Percentiles rank a stretch among this genome's conserved stretches.
These are phyloP conservation scores for Parachaetomium inaequale DNA, from an alignment of 495 filamentous ascomycete species.

Conservation along the genomic window DNA sequence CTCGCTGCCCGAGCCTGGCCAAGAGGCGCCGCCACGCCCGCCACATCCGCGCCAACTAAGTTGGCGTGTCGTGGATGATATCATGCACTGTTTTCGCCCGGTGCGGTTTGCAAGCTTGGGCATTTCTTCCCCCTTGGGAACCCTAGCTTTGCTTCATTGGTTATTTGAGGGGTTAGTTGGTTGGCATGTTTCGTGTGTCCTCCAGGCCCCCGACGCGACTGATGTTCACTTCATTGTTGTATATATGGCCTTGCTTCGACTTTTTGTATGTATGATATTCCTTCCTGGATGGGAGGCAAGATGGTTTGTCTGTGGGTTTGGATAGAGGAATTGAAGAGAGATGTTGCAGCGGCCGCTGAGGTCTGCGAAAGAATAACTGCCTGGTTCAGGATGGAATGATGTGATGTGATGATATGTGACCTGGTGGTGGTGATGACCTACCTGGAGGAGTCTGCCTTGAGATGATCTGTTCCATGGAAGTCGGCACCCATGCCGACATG, in stretches of 20 bases:
- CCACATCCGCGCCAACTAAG: background rate
- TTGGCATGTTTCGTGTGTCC: too few species aligned
- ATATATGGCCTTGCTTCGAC: background rate
- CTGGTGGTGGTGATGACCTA: too few species aligned
- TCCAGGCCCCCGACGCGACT: too few species aligned
- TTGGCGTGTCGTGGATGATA: background rate
- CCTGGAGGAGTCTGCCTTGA: too few species aligned
- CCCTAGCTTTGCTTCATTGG: too few species aligned
- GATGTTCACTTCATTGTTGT: background rate
- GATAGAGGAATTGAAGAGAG: too few species aligned
- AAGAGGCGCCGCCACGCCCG: slow-evolving; percentile 9
- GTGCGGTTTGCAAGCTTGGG: background rate
- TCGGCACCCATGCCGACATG: too few species aligned
- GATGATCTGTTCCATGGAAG: too few species aligned
- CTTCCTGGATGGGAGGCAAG: background rate
- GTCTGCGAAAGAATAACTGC: background rate
- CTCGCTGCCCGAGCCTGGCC: slow-evolving; percentile 1
- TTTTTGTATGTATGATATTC: background rate
- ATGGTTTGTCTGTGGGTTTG: background rate
- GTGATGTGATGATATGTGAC: background rate
- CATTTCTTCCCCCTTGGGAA: background rate
- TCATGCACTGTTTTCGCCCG: too few species aligned
- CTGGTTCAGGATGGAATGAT: background rate
- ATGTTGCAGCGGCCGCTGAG: background rate
- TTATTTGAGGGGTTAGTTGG: background rate